Conservation (phyloP, 2,329 filamentous ascomycete species). For the Cylindrodendrum hubeiense region DNA sequence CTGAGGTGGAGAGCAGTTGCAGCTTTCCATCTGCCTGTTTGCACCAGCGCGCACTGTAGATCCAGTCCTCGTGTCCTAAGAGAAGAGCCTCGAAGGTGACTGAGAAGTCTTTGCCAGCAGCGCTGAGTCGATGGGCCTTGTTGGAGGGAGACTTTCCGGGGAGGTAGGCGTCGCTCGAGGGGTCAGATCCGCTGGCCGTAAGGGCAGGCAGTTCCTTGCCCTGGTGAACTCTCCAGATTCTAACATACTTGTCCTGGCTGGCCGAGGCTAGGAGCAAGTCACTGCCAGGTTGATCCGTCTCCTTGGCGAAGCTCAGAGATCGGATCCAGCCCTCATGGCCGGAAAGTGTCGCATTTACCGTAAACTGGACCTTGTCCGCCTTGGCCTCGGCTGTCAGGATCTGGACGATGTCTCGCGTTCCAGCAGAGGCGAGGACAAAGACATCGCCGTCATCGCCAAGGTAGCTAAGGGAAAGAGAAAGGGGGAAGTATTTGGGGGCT, state of each 20-base stretch:
- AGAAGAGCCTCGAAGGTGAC: constrained; percentile 94
- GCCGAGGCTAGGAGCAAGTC: constrained; percentile 91
- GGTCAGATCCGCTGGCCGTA: constrained; percentile 66
- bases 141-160: constrained; percentile 84
- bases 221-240: constrained; percentile 87
- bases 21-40: constrained; percentile 64
- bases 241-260: constrained; percentile 97
- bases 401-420: constrained; percentile 86
- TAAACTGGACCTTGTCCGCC: constrained; percentile 64
- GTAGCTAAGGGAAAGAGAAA: constrained; percentile 77
- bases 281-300: constrained; percentile 64
- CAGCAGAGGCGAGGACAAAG: constrained; percentile 83
- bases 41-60: constrained; percentile 88
- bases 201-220: constrained; percentile 74
- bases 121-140: constrained; percentile 84
- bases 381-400: constrained; percentile 73
- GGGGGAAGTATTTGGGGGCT: constrained; percentile 83
- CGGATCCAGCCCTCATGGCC: constrained; percentile 97
- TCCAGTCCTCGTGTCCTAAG: constrained; percentile 97
- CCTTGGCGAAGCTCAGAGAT: constrained; percentile 81
- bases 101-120: constrained; percentile 74
- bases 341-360: constrained; percentile 79
- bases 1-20: constrained; percentile 88
- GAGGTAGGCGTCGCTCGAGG: constrained; percentile 68
- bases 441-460: constrained; percentile 66